Percentiles rank a stretch among this genome's conserved stretches.
Evolutionary conservation across 202 grass and related monocot species (phyloP).

Genomic region (Setaria italica): DNA sequence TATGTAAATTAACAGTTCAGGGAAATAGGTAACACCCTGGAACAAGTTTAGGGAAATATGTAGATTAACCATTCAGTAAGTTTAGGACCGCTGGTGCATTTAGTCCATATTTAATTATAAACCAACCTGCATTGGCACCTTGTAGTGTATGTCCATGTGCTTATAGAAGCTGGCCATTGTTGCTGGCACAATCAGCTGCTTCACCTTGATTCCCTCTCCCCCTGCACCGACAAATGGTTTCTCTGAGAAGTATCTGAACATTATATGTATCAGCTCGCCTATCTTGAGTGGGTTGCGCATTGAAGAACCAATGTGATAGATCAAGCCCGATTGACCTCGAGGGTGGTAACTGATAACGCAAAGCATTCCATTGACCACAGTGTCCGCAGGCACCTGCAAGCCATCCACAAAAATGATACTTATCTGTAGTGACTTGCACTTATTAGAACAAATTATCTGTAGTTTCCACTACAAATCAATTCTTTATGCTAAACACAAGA

Average conservation of each 20-base stretch:
- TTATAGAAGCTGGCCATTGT: slow-evolving; percentile 28
- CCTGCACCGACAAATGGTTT: neutral
- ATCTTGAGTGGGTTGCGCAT: neutral
- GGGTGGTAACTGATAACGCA: slow-evolving; percentile 8
- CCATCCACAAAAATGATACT: neutral
- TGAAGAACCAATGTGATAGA: slow-evolving; percentile 16
- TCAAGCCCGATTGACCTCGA: neutral
- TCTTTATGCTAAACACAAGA: slow-evolving; percentile 6
- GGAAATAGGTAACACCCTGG: neutral
- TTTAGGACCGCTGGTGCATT: too few species aligned
- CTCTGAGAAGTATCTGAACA: slow-evolving; percentile 14
- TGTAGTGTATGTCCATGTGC: neutral
- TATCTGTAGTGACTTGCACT: neutral
- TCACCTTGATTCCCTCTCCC: neutral
- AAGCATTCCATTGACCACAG: slow-evolving; percentile 17
- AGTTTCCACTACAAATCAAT: neutral
- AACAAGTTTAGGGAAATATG: neutral
- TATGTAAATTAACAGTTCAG: neutral
- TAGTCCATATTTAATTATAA: neutral
- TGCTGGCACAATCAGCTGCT: slow-evolving; percentile 10
- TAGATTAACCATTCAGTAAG: neutral
- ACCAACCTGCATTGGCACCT: slow-evolving; percentile 15
- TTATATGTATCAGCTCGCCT: neutral
- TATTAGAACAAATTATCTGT: neutral
- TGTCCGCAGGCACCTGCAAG: slow-evolving; percentile 26